Percentiles rank a stretch among this genome's conserved stretches.
These are phyloP conservation scores for Tricholoma bakamatsutake DNA, from an alignment of 768 basidiomycete genomes.

Conservation along the genomic window DNA sequence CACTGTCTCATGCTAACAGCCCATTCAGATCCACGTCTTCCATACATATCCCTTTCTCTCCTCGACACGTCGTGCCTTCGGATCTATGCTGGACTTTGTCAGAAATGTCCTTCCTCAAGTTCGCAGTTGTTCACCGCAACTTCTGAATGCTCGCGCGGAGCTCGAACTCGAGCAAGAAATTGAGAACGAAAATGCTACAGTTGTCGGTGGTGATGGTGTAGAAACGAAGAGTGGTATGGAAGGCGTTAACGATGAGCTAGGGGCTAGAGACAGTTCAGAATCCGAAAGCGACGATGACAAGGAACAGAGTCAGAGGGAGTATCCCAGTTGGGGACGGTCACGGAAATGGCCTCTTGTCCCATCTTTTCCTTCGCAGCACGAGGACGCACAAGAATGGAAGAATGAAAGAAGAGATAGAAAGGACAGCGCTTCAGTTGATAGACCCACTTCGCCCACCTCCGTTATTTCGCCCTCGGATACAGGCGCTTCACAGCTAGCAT, in stretches of 20 bases:
- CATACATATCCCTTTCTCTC: conserved; percentile 81
- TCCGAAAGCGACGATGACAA: conserved; percentile 11
- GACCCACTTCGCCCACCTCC: conserved; percentile 1
- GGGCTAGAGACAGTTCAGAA: conserved; percentile 10
- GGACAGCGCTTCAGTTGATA: conserved; percentile 6
- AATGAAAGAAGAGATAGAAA: background rate
- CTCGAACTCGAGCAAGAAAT: conserved; percentile 64
- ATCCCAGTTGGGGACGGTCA: conserved; percentile 15
- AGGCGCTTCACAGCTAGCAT: conserved; percentile 7
- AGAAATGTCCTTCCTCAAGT: conserved; percentile 49
- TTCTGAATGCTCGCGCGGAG: conserved; percentile 51
- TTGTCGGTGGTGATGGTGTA: conserved; percentile 73
- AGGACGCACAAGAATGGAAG: conserved; percentile 14
- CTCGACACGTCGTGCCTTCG: conserved; percentile 57
- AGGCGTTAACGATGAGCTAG: conserved; percentile 34
- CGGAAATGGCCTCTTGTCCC: conserved; percentile 19
- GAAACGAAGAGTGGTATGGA: conserved; percentile 39
- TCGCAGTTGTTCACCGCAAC: conserved; percentile 44
- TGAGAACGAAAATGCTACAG: conserved; percentile 54
- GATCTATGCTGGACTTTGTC: conserved; percentile 68
- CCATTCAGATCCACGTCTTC: conserved; percentile 77
- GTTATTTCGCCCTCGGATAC: conserved; percentile 3
- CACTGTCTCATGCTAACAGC: conserved; percentile 3
- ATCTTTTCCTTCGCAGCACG: conserved; percentile 14
- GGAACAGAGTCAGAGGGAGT: conserved; percentile 5